Base-by-base conservation (phyloP, 2,329 filamentous ascomycete species). In the Penicillium hesseltinei region DNA sequence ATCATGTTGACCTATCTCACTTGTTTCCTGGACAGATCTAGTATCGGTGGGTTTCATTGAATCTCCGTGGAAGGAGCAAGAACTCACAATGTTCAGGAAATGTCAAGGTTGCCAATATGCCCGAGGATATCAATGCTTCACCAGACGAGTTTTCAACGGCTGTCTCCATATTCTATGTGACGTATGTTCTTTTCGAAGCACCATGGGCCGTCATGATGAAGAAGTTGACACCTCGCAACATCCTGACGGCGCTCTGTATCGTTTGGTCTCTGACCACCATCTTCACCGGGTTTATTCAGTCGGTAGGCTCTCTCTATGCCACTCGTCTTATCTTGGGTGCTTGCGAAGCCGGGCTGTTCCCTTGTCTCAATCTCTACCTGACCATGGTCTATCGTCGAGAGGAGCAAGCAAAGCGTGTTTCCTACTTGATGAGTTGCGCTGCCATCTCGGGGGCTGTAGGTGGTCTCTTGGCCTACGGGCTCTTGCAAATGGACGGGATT, bases 1-100 rank as follows among this genome's bases (percentile, higher is more conserved):
- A 80, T 85, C 57, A 83, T 82, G 77, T 68, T 83, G 46, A 75
- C 84, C 5, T 86, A 84, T 59, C 65, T 86, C 21, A 76, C 77
- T 4, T 82, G 79, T 59, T 84, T 82, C 63, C 72, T 84, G 40
- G 84, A 86, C 67, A 76, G 83, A 53, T 75, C 75, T 21, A 83
- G 82, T 61, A 83, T 84, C 39, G 79, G 79, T 75, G 62, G 23
- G 54, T 53, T 36, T 13, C 3, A 2, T 44, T 17, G 0, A 25
- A 15, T 4, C 21, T 6, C n/a, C 27, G 3, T 5, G 4, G 4
- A 48, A 31, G 19, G 21, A 2, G 33, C 36, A 40, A 9, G 2
- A 44, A 29, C 35, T 61, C 10, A 60, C 38, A 4, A 5, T 6
- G 52, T 49, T 45, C 66, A 69, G 78, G 79, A 47, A 82, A 82